phyloP scores from a whole-genome alignment of 495 filamentous ascomycete genomes.

The Annulohypoxylon bovei region DNA sequence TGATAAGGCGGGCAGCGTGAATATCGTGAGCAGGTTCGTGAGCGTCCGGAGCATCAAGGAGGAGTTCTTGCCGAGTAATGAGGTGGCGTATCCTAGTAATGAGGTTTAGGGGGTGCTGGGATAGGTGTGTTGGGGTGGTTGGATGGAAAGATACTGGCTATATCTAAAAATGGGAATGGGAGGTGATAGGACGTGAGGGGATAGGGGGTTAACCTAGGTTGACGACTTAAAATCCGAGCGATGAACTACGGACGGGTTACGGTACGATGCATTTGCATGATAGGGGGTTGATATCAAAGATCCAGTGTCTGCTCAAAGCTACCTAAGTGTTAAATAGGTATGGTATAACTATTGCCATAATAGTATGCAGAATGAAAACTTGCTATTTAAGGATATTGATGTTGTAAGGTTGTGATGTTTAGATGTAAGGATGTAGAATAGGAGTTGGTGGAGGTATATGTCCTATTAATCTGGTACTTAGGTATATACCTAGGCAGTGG shows the following conservation, averaged over 20 bases:
- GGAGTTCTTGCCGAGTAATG: slow-evolving; percentile 76
- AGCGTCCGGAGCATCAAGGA: slow-evolving; percentile 89
- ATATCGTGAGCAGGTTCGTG: slow-evolving; percentile 80
- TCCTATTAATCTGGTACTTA: too few species aligned
- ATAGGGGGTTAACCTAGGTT: not conserved
- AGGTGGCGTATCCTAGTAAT: slow-evolving; percentile 86
- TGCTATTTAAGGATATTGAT: not conserved
- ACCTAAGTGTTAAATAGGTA: too few species aligned
- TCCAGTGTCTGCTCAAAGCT: too few species aligned
- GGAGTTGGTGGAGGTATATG: not conserved
- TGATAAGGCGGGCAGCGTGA: slow-evolving; percentile 87
- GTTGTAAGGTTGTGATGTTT: not conserved
- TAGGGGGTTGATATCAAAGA: too few species aligned
- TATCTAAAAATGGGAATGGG: not conserved
- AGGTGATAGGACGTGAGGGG: not conserved
- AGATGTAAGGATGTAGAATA: not conserved
- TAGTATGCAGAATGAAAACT: slow-evolving; percentile 1
- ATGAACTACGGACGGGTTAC: not conserved
- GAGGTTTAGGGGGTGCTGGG: slow-evolving; percentile 47
- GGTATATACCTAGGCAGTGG: too few species aligned
- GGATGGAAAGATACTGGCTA: not conserved
- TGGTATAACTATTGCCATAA: not conserved
- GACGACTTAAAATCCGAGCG: not conserved
- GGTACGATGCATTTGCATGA: not conserved
- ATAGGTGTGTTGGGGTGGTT: not conserved